phyloP scores from a whole-genome alignment of 345 rosid species.

The Carallia pectinifolia region DNA sequence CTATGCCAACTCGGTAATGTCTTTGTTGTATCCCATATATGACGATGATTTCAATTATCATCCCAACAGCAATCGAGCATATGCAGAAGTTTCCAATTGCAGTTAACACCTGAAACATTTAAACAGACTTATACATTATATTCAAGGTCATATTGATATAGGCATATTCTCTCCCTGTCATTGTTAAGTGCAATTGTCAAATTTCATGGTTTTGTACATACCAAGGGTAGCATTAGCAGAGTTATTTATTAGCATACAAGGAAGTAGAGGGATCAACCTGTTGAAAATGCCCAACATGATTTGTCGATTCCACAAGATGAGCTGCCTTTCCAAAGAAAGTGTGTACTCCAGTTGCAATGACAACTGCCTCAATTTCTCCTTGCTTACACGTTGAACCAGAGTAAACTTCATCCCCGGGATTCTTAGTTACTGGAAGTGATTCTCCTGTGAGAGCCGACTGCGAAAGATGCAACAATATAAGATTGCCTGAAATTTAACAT shows the following conservation, averaged over 20 bases:
- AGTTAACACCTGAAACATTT: slow-evolving; percentile 59
- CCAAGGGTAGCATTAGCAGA: background rate
- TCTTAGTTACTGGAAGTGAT: slow-evolving; percentile 77
- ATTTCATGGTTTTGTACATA: background rate
- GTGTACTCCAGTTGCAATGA: slow-evolving; percentile 45
- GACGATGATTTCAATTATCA: slow-evolving; percentile 62
- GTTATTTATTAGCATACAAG: background rate
- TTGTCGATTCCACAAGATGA: background rate
- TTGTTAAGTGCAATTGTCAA: background rate
- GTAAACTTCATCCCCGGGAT: slow-evolving; percentile 71
- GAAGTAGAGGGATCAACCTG: background rate
- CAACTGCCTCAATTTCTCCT: slow-evolving; percentile 80
- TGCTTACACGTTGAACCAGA: slow-evolving; percentile 76
- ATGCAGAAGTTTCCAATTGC: slow-evolving; percentile 95
- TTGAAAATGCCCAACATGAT: slow-evolving; percentile 4
- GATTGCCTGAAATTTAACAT: background rate
- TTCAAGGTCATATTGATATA: too few species aligned
- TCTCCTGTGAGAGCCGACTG: slow-evolving; percentile 95
- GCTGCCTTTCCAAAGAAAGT: slow-evolving; percentile 9
- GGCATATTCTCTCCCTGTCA: too few species aligned
- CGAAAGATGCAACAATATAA: slow-evolving; percentile 6
- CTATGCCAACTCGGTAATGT: slow-evolving; percentile 63
- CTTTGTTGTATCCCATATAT: slow-evolving; percentile 54
- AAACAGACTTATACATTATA: slow-evolving; percentile 5
- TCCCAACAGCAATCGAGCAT: slow-evolving; percentile 83